phyloP scores from a whole-genome alignment of 768 basidiomycete species.

The Piloderma croceum region DNA sequence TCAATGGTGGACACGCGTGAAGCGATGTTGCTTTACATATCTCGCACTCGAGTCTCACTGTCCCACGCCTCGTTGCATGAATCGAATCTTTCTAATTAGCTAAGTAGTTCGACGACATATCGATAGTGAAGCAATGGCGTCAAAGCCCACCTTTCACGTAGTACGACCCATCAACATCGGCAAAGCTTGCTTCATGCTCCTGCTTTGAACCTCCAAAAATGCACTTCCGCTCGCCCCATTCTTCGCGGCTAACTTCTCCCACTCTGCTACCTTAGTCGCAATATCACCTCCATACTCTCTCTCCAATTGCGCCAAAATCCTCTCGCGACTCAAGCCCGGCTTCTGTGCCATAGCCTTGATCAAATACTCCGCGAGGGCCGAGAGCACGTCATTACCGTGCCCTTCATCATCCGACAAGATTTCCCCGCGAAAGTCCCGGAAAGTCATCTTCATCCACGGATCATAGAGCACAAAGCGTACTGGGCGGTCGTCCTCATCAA shows the following conservation, averaged over 20 bases:
- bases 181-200: constrained; percentile 1
- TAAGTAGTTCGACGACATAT: no score
- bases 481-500: constrained; percentile 11
- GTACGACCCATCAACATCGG: constrained; percentile 1
- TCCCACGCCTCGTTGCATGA: no score
- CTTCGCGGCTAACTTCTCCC: constrained; percentile 1
- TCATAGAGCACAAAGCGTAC: constrained; percentile 12
- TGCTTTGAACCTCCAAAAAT: constrained; percentile 9
- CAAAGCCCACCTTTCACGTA: no score
- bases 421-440: constrained; percentile 10
- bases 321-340: constrained; percentile 15
- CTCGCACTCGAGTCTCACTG: no score
- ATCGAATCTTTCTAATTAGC: no score
- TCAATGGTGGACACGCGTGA: no score
- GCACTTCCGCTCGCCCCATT: constrained; percentile 7
- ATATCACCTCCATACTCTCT: constrained; percentile 10
- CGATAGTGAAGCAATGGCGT: no score
- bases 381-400: constrained; percentile 5
- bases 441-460: constrained; percentile 7
- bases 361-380: constrained; percentile 12
- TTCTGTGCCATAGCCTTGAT: constrained; percentile 11
- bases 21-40: no score
- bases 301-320: constrained; percentile 11
- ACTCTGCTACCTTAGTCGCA: constrained; percentile 3
- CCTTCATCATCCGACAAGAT: constrained; percentile 3